Conservation (phyloP, 352 stramenopile genomes). For the Pythium brachiatum region DNA sequence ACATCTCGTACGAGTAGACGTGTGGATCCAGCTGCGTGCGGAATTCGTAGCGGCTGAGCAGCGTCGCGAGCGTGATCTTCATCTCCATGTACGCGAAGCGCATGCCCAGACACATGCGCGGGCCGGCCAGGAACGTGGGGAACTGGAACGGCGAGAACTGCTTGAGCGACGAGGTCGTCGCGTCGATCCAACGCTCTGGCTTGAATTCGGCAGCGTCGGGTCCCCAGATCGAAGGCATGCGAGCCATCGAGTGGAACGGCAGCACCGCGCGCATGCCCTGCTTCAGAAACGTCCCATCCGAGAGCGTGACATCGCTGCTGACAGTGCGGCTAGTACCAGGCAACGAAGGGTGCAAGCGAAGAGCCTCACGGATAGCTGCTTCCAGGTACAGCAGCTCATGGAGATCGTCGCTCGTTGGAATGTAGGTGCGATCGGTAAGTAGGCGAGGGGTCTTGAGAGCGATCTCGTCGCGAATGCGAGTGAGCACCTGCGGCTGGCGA, state of each 20-base stretch:
- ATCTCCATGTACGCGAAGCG: conserved; percentile 53
- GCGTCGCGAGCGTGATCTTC: conserved; percentile 39
- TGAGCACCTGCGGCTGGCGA: conserved; percentile 47
- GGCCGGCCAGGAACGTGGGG: conserved; percentile 50
- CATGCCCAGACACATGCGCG: conserved; percentile 59
- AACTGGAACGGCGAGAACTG: conserved; percentile 48
- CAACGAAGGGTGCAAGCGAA: conserved; percentile 59
- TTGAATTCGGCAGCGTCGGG: conserved; percentile 51
- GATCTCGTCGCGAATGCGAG: conserved; percentile 45
- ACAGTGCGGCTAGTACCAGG: conserved; percentile 37
- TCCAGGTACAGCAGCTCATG: conserved; percentile 55
- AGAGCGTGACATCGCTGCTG: conserved; percentile 46
- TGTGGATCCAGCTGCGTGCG: conserved; percentile 40
- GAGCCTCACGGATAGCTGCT: conserved; percentile 55
- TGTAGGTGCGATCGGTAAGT: conserved; percentile 15
- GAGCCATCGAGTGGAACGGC: conserved; percentile 42
- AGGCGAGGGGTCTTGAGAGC: conserved; percentile 30
- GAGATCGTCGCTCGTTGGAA: conserved; percentile 45
- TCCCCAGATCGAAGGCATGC: conserved; percentile 46
- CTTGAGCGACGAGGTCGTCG: conserved; percentile 31
- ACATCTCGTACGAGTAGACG: conserved; percentile 30
- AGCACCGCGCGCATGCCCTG: conserved; percentile 42
- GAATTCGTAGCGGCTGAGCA: conserved; percentile 46
- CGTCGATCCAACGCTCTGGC: conserved; percentile 63
- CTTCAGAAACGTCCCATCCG: conserved; percentile 52